Conservation (phyloP, 2,329 filamentous ascomycete genomes). For the Onygenales sp. region DNA sequence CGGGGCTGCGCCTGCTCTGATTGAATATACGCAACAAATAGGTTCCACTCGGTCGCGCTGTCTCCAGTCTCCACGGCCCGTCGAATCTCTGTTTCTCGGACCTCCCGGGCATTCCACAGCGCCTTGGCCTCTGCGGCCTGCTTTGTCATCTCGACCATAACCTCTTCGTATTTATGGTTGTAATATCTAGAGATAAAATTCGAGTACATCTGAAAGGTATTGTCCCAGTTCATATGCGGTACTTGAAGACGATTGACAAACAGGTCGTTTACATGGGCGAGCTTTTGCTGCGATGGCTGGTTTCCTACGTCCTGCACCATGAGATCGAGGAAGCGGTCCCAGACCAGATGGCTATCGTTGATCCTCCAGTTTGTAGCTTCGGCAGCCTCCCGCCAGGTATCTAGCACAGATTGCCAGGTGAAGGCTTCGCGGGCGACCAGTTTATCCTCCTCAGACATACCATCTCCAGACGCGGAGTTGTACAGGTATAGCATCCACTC, state of each 20-base stretch:
- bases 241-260: conserved; percentile 47
- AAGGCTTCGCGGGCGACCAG: conserved; percentile 51
- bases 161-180: conserved; percentile 45
- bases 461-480: conserved; percentile 33
- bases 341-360: conserved; percentile 51
- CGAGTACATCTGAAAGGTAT: conserved; percentile 52
- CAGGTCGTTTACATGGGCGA: conserved; percentile 39
- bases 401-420: conserved; percentile 45
- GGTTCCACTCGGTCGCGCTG: conserved; percentile 41
- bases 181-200: conserved; percentile 49
- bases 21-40: conserved; percentile 62
- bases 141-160: conserved; percentile 47
- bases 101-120: conserved; percentile 43
- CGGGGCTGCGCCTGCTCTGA: conserved; percentile 66
- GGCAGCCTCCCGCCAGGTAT: conserved; percentile 47
- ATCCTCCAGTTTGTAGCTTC: conserved; percentile 51
- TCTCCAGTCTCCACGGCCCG: conserved; percentile 45
- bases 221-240: conserved; percentile 51
- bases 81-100: conserved; percentile 45
- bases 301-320: conserved; percentile 43
- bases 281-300: conserved; percentile 38
- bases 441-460: conserved; percentile 48
- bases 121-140: conserved; percentile 45
- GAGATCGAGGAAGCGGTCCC: conserved; percentile 51
- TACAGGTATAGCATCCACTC: conserved; percentile 52